phyloP scores from a whole-genome alignment of 192 early-diverging fungal genomes.

The Podila minutissima region DNA sequence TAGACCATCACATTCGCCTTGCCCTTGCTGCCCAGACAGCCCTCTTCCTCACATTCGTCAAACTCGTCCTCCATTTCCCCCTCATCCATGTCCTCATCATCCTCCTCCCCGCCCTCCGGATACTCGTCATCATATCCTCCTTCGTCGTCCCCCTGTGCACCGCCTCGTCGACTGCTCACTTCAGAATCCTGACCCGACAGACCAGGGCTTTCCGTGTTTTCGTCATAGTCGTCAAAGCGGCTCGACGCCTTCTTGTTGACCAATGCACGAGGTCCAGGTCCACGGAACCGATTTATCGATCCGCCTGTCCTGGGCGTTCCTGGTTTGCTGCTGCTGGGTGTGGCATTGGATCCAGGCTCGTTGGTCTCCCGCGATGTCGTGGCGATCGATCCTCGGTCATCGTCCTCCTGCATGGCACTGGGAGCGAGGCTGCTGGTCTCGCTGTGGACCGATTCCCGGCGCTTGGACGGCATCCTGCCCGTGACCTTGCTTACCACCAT shows the following conservation, averaged over 20 bases:
- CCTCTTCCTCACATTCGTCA: slow-evolving; percentile 1
- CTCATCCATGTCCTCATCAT: neutral
- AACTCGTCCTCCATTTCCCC: neutral
- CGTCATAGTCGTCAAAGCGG: neutral
- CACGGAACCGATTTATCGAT: neutral
- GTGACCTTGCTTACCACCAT: slow-evolving; percentile 40
- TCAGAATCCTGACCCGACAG: neutral
- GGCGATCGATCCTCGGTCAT: neutral
- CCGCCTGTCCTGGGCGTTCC: neutral
- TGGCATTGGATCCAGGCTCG: neutral
- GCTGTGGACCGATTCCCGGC: slow-evolving; percentile 11
- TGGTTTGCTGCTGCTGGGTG: neutral
- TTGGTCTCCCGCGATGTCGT: neutral
- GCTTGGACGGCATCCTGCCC: slow-evolving; percentile 16
- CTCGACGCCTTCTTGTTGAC: neutral
- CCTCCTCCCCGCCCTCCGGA: neutral
- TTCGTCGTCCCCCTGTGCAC: neutral
- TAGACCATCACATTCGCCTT: slow-evolving; percentile 33
- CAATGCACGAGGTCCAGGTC: neutral
- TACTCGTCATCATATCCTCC: neutral
- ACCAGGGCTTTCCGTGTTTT: neutral
- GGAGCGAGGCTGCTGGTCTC: neutral
- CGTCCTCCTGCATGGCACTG: neutral
- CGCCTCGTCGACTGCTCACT: slow-evolving; percentile 6
- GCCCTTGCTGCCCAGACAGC: slow-evolving; percentile 3